Percentiles rank a stretch among this genome's conserved stretches.
phyloP scores from a whole-genome alignment of 1,284 basidiomycete genomes.

The Ustilago lituana region DNA sequence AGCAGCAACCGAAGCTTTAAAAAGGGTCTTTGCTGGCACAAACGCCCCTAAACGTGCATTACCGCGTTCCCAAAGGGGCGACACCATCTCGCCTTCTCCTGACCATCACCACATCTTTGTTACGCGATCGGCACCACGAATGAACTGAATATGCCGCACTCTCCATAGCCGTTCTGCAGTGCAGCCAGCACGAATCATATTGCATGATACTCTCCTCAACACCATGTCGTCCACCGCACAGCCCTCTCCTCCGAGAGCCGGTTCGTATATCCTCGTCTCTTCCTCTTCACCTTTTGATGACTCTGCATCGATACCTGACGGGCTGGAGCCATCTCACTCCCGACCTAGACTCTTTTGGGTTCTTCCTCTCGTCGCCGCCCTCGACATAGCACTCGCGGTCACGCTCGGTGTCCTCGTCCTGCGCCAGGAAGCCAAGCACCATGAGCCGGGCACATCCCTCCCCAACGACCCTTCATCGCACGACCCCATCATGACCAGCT shows the following conservation, averaged over 20 bases:
- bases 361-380: conserved; percentile 26
- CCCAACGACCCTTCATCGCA: background rate
- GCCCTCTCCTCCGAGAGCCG: conserved; percentile 23
- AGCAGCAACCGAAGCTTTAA: background rate
- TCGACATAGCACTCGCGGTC: conserved; percentile 28
- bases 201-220: background rate
- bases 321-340: background rate
- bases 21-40: conserved; percentile 13
- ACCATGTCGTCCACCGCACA: conserved; percentile 26
- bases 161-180: conserved; percentile 9
- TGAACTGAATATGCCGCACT: conserved; percentile 7
- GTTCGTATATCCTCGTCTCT: conserved; percentile 44
- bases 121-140: no score
- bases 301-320: background rate
- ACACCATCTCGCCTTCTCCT: conserved; percentile 1
- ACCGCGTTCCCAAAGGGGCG: background rate
- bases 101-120: background rate
- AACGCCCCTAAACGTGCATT: conserved; percentile 8
- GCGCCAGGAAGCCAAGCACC: conserved; percentile 16
- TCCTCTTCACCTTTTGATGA: conserved; percentile 19
- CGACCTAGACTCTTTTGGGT: conserved; percentile 32
- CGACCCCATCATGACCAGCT: conserved; percentile 13
- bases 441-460: background rate
- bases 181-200: background rate
- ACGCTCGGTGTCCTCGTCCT: conserved; percentile 33